These are phyloP conservation scores for Phytopythium delawarense DNA, from an alignment of 352 stramenopile species.

Conservation along the genomic window DNA sequence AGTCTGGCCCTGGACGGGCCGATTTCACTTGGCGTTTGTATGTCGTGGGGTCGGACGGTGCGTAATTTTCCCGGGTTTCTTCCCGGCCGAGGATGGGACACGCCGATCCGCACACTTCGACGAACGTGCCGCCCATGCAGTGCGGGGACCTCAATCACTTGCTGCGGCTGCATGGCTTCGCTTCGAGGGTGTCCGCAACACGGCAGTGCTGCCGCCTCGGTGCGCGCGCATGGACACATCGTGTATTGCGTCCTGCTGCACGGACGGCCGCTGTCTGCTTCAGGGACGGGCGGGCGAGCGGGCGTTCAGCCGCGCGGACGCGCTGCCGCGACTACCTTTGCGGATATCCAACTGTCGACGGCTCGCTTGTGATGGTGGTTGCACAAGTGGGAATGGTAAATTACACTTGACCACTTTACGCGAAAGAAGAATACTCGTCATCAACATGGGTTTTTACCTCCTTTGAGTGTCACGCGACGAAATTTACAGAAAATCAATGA, in stretches of 20 bases:
- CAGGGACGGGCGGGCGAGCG: not conserved
- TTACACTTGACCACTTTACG: not conserved
- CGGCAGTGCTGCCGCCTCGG: no score
- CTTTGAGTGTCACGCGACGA: not conserved
- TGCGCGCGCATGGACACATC: no score
- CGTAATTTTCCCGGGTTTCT: not conserved
- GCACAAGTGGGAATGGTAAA: not conserved
- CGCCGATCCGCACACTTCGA: not conserved
- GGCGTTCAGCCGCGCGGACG: not conserved
- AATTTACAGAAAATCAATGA: not conserved
- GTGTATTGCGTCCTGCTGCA: no score
- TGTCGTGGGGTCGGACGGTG: not conserved
- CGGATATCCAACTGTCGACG: not conserved
- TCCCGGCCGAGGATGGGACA: not conserved
- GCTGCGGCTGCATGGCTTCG: no score
- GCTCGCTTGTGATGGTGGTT: not conserved
- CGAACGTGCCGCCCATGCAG: not conserved
- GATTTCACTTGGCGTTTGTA: slow-evolving; percentile 1
- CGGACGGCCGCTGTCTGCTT: not conserved
- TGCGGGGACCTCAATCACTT: no score
- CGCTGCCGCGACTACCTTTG: not conserved
- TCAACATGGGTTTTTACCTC: not conserved
- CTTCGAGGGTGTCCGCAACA: no score
- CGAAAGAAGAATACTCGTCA: not conserved
- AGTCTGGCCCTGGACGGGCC: not conserved